These are phyloP conservation scores for Ichthyophthirius multifiliis DNA, from an alignment of 169 alveolate genomes.

Conservation along the genomic window DNA sequence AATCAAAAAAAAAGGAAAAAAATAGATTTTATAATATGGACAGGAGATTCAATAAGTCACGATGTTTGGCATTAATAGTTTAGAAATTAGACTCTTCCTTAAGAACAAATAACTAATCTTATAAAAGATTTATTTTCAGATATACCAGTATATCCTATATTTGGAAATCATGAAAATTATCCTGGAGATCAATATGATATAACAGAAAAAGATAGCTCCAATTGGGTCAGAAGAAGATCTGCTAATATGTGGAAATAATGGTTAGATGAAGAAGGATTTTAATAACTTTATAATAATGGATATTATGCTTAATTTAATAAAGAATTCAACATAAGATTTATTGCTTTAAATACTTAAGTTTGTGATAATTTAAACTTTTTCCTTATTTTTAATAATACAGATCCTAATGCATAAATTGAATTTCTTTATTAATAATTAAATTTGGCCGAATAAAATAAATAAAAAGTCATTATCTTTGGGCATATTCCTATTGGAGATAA, in stretches of 20 bases:
- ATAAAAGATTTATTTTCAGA: conserved; percentile 14
- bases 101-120: conserved; percentile 13
- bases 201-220: not conserved
- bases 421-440: conserved; percentile 14
- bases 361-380: conserved; percentile 26
- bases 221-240: conserved; percentile 30
- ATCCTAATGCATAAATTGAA: conserved; percentile 18
- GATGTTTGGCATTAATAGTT: conserved; percentile 43
- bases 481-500: conserved; percentile 39
- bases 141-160: conserved; percentile 17
- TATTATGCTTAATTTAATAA: conserved; percentile 26
- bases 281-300: conserved; percentile 11
- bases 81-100: conserved; percentile 29
- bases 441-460: conserved; percentile 7
- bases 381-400: conserved; percentile 17
- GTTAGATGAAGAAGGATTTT: conserved; percentile 6
- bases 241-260: conserved; percentile 36
- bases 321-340: conserved; percentile 13
- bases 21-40: conserved; percentile 58
- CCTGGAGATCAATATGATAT: conserved; percentile 43
- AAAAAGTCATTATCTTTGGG: conserved; percentile 22
- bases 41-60: conserved; percentile 64
- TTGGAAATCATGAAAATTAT: conserved; percentile 38
- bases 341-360: conserved; percentile 27
- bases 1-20: not conserved